These are phyloP conservation scores for Thraustotheca clavata DNA, from an alignment of 352 stramenopile species.

Conservation along the genomic window DNA sequence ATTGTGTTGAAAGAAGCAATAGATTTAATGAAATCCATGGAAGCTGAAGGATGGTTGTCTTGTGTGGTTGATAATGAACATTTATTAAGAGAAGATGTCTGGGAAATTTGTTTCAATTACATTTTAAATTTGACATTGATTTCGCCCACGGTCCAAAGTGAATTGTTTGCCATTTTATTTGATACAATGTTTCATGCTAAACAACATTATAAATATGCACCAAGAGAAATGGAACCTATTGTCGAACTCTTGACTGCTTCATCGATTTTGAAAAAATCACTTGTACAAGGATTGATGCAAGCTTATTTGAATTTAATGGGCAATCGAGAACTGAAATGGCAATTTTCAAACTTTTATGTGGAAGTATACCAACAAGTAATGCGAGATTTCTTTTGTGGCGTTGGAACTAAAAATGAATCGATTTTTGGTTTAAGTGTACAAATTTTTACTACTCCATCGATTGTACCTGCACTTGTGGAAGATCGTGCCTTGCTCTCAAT, in stretches of 20 bases:
- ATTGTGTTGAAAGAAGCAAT: constrained; percentile 46
- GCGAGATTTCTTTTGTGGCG: constrained; percentile 79
- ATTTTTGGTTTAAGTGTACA: constrained; percentile 88
- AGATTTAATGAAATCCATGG: constrained; percentile 67
- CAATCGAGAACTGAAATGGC: constrained; percentile 91
- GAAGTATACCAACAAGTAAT: constrained; percentile 83
- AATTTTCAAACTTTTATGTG: constrained; percentile 85
- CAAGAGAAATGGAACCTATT: constrained; percentile 42
- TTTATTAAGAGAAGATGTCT: constrained; percentile 60
- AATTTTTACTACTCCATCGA: constrained; percentile 89
- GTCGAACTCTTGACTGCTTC: constrained; percentile 89
- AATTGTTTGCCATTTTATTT: constrained; percentile 69
- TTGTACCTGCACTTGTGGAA: constrained; percentile 57
- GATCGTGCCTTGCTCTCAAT: constrained; percentile 57
- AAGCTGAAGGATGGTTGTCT: constrained; percentile 73
- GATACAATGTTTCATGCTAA: constrained; percentile 29
- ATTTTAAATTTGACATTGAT: constrained; percentile 52
- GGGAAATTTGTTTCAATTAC: constrained; percentile 63
- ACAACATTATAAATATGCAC: constrained; percentile 11
- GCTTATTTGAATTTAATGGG: constrained; percentile 92
- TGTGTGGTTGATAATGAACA: constrained; percentile 65
- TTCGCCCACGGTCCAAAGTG: constrained; percentile 47
- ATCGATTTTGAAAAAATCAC: constrained; percentile 91
- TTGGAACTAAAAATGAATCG: constrained; percentile 82
- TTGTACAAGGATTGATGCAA: constrained; percentile 87